These are phyloP conservation scores for Thermomyces lanuginosus DNA, from an alignment of 2,329 filamentous ascomycete species.

Conservation along the genomic window DNA sequence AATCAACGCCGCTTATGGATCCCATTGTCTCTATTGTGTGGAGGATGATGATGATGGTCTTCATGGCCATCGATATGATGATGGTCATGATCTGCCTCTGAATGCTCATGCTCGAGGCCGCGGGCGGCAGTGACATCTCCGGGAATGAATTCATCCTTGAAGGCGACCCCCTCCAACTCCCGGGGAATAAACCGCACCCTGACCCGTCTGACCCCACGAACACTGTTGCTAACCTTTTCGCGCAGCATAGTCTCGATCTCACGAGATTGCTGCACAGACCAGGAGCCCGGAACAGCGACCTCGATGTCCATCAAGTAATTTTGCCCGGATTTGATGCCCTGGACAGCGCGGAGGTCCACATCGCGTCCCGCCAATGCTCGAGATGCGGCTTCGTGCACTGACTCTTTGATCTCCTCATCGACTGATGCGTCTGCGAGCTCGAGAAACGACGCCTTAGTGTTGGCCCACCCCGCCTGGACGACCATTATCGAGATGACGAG, in stretches of 20 bases:
- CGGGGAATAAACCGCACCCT: constrained; percentile 68
- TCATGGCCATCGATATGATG: constrained; percentile 21
- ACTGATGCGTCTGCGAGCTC: constrained; percentile 86
- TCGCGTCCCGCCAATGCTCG: constrained; percentile 43
- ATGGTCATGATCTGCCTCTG: constrained; percentile 22
- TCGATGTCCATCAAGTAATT: constrained; percentile 91
- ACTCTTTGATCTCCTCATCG: constrained; percentile 63
- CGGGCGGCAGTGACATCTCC: constrained; percentile 42
- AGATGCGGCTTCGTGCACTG: constrained; percentile 49
- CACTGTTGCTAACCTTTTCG: constrained; percentile 53
- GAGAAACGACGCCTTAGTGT: constrained; percentile 64
- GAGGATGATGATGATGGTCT: constrained; percentile 1
- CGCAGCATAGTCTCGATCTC: constrained; percentile 58
- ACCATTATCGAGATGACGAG: constrained; percentile 88
- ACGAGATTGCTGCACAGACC: constrained; percentile 56
- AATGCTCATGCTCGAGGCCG: constrained; percentile 46
- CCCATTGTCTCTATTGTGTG: constrained; percentile 1
- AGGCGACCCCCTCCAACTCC: constrained; percentile 39
- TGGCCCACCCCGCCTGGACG: constrained; percentile 72
- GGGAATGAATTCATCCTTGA: constrained; percentile 66
- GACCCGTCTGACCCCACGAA: constrained; percentile 69
- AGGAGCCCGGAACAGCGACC: constrained; percentile 58
- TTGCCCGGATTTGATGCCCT: constrained; percentile 87
- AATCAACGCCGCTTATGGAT: constrained; percentile 5
- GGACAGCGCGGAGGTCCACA: constrained; percentile 59